Conservation (phyloP, 2,329 filamentous ascomycete species). For the Calonectria hawksworthii region DNA sequence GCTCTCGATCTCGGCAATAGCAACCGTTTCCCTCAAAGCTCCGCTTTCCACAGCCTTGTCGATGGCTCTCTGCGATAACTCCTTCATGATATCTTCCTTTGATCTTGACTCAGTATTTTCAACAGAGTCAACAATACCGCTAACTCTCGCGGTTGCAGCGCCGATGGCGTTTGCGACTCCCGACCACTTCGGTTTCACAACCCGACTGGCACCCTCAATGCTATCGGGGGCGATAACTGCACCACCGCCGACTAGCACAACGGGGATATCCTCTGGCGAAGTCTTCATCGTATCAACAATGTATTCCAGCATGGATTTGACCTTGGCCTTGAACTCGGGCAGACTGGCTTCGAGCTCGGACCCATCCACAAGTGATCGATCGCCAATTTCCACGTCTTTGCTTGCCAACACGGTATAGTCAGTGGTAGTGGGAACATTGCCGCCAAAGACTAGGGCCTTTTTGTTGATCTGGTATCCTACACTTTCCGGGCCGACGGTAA, state of each 20-base stretch:
- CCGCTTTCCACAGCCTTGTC: conserved; percentile 42
- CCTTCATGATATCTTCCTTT: conserved; percentile 7
- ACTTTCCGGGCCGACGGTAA: conserved; percentile 15
- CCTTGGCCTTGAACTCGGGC: neutral
- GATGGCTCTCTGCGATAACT: conserved; percentile 20
- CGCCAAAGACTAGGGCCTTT: conserved; percentile 22
- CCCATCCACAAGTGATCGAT: neutral
- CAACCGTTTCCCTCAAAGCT: conserved; percentile 55
- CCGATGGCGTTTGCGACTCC: conserved; percentile 26
- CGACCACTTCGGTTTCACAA: conserved; percentile 1
- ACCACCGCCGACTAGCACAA: conserved; percentile 25
- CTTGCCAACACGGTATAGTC: conserved; percentile 21
- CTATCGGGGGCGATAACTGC: neutral
- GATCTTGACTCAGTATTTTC: conserved; percentile 10
- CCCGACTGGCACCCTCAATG: conserved; percentile 8
- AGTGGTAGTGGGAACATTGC: conserved; percentile 16
- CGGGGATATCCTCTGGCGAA: conserved; percentile 9
- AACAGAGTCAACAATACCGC: conserved; percentile 16
- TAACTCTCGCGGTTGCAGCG: conserved; percentile 13
- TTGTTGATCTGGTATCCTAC: conserved; percentile 26
- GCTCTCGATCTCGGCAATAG: conserved; percentile 62
- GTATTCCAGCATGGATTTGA: conserved; percentile 3
- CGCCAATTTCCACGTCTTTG: neutral
- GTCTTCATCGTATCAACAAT: conserved; percentile 25
- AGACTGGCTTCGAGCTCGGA: neutral